phyloP scores from a whole-genome alignment of 2,329 filamentous ascomycete genomes.

The Didymella lethalis region DNA sequence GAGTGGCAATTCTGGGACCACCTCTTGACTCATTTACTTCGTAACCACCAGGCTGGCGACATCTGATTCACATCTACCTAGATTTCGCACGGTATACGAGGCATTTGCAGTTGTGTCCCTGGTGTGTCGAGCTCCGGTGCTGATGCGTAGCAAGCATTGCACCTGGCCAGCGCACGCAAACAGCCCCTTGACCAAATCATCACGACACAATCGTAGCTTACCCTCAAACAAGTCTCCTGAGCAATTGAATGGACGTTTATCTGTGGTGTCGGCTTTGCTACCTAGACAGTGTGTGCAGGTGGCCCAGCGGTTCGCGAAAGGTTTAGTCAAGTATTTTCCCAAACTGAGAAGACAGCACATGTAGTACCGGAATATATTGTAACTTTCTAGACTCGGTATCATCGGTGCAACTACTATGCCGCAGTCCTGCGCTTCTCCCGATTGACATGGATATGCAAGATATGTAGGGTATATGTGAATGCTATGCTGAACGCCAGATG shows the following conservation, averaged over 20 bases:
- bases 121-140: not conserved
- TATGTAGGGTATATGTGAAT: not conserved
- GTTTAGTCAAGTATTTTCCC: not conserved
- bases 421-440: not conserved
- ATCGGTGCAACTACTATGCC: not conserved
- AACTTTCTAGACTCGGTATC: not conserved
- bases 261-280: not conserved
- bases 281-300: not conserved
- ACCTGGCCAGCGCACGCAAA: not conserved
- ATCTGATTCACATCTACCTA: too few relatives aligned
- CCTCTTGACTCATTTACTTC: not conserved
- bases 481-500: conserved; percentile 1
- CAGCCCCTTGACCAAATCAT: not conserved
- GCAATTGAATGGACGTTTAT: too few relatives aligned
- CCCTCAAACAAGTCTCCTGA: too few relatives aligned
- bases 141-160: not conserved
- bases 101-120: not conserved
- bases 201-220: not conserved
- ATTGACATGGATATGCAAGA: not conserved
- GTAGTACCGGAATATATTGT: not conserved
- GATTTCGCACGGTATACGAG: not conserved
- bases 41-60: too few relatives aligned
- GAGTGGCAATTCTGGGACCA: not conserved
- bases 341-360: not conserved
- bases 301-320: not conserved